These are phyloP conservation scores for Dactylonectria estremocensis DNA, from an alignment of 2,329 filamentous ascomycete species.

Conservation along the genomic window DNA sequence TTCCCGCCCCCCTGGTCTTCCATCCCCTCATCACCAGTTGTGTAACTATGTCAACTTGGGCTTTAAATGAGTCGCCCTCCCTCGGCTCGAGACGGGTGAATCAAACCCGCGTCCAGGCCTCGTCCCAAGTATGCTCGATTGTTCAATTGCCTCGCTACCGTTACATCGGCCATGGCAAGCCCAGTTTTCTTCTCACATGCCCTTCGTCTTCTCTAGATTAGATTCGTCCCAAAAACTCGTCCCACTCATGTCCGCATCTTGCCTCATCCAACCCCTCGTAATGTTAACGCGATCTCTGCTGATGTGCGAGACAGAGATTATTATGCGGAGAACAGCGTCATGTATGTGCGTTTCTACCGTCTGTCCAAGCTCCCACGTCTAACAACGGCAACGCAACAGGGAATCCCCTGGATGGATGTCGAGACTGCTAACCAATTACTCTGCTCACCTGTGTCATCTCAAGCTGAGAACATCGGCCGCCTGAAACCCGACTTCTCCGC, in stretches of 20 bases:
- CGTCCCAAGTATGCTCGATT: background rate
- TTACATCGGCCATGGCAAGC: constrained; percentile 13
- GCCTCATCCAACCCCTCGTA: background rate
- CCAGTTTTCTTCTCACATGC: constrained; percentile 5
- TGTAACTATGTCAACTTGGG: background rate
- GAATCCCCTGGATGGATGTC: constrained; percentile 13
- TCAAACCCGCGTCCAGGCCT: constrained; percentile 23
- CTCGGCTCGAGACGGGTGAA: constrained; percentile 15
- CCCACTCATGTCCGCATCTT: constrained; percentile 7
- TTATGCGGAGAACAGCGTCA: background rate
- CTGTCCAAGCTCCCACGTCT: constrained; percentile 2
- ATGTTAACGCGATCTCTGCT: background rate
- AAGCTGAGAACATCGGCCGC: constrained; percentile 12
- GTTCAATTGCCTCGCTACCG: constrained; percentile 16
- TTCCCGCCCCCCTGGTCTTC: too few species aligned
- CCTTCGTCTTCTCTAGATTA: background rate
- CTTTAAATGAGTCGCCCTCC: constrained; percentile 10
- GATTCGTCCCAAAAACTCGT: constrained; percentile 20
- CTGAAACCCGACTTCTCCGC: background rate
- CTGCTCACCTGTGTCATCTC: background rate
- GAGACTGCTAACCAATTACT: background rate
- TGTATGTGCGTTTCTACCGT: background rate
- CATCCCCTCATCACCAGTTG: background rate
- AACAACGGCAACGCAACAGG: constrained; percentile 10
- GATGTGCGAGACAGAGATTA: background rate